These are phyloP conservation scores for Fistulinella prunicolor DNA, from an alignment of 768 basidiomycete species.

Conservation along the genomic window DNA sequence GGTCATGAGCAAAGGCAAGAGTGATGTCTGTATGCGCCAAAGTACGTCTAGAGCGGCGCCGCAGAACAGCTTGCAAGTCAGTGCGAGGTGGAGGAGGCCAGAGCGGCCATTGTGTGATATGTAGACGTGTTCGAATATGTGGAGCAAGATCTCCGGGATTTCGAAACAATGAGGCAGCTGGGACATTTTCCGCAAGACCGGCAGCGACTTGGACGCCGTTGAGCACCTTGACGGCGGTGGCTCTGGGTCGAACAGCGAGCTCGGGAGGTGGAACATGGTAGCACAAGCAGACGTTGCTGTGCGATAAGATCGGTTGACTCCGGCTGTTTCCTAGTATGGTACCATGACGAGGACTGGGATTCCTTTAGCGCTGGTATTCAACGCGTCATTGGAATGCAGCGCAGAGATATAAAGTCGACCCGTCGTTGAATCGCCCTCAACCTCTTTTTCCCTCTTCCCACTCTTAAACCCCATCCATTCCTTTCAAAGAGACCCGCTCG, in stretches of 20 bases:
- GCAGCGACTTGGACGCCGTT: too few species aligned
- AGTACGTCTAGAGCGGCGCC: slow-evolving; percentile 21
- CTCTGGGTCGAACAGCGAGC: neutral
- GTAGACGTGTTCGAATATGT: too few species aligned
- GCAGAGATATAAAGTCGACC: slow-evolving; percentile 19
- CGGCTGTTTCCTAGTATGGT: too few species aligned
- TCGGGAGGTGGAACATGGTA: slow-evolving; percentile 1
- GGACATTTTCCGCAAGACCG: too few species aligned
- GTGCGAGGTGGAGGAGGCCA: slow-evolving; percentile 21
- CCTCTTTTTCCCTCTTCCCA: slow-evolving; percentile 2
- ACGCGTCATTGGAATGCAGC: slow-evolving; percentile 16
- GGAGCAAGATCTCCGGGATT: slow-evolving; percentile 16
- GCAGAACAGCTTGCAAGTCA: slow-evolving; percentile 17
- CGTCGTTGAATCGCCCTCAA: slow-evolving; percentile 5
- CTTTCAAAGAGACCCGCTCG: slow-evolving; percentile 15
- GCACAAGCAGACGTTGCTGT: too few species aligned
- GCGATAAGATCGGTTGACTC: too few species aligned
- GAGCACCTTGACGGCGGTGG: too few species aligned
- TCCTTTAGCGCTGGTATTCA: too few species aligned
- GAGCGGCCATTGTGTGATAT: too few species aligned
- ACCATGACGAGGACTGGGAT: too few species aligned
- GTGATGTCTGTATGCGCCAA: slow-evolving; percentile 19
- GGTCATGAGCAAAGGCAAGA: slow-evolving; percentile 14
- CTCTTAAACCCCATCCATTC: slow-evolving; percentile 17
- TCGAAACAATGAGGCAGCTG: slow-evolving; percentile 12